phyloP scores from a whole-genome alignment of 2,329 filamentous ascomycete species.

The Verticillium zaregamsianum region DNA sequence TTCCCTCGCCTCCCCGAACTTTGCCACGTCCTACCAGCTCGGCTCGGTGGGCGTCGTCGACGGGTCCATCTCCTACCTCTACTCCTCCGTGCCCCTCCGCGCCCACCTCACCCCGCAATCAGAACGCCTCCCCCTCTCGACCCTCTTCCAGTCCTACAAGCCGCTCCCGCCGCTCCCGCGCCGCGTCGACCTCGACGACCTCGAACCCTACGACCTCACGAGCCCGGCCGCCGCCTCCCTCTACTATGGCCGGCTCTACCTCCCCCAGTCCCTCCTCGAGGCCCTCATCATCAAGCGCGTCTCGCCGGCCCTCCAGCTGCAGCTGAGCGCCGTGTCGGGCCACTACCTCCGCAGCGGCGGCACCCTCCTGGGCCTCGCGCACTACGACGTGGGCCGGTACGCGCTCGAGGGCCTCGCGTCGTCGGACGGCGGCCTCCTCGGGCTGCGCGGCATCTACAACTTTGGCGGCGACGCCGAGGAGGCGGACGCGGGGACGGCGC shows the following conservation, averaged over 20 bases:
- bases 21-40: constrained; percentile 89
- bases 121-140: constrained; percentile 68
- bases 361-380: constrained; percentile 67
- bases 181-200: constrained; percentile 15
- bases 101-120: constrained; percentile 64
- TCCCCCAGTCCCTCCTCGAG: constrained; percentile 82
- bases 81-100: constrained; percentile 76
- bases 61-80: constrained; percentile 95
- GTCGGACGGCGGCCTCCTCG: constrained; percentile 85
- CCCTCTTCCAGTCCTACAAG: constrained; percentile 77
- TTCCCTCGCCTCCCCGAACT: constrained; percentile 86
- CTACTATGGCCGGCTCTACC: constrained; percentile 73
- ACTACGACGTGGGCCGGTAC: constrained; percentile 84
- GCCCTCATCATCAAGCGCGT: constrained; percentile 78
- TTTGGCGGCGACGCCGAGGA: constrained; percentile 69
- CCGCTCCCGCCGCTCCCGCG: constrained; percentile 62
- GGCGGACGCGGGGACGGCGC: constrained; percentile 3
- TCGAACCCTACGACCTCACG: not conserved
- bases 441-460: constrained; percentile 87
- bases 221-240: constrained; percentile 44
- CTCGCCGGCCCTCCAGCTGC: constrained; percentile 72
- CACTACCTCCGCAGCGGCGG: constrained; percentile 69
- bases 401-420: constrained; percentile 87
- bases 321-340: constrained; percentile 74
- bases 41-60: constrained; percentile 88